Conservation (phyloP, 2,329 filamentous ascomycete genomes). For the Colletotrichum trifolii region DNA sequence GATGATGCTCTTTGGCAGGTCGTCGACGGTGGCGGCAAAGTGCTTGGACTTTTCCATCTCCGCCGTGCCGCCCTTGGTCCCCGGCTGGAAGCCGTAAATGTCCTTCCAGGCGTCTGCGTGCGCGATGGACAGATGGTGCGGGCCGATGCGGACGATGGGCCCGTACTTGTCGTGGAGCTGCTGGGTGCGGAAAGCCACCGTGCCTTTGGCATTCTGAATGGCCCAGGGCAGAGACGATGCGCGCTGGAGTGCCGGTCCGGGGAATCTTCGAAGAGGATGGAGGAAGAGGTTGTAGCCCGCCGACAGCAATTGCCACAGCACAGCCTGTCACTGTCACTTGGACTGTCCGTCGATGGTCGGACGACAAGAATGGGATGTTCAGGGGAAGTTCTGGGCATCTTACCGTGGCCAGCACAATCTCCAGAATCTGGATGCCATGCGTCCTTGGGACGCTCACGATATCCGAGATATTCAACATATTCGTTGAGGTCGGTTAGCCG, state of each 20-base stretch:
- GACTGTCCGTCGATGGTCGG: not conserved
- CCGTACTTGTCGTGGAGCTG: conserved; percentile 42
- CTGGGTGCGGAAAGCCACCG: conserved; percentile 17
- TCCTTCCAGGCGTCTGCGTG: conserved; percentile 50
- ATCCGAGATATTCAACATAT: not conserved
- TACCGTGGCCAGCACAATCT: conserved; percentile 7
- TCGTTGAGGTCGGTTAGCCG: too few relatives aligned
- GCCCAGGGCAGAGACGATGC: conserved; percentile 22
- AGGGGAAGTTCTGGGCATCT: not conserved
- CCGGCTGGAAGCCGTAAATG: conserved; percentile 47
- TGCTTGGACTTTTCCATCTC: conserved; percentile 20
- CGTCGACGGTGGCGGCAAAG: not conserved
- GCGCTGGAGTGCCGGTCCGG: conserved; percentile 41
- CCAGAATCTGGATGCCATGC: conserved; percentile 2
- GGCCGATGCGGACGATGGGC: conserved; percentile 51
- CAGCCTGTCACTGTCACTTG: not conserved
- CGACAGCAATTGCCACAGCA: conserved; percentile 7
- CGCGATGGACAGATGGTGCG: conserved; percentile 52
- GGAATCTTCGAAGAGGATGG: conserved; percentile 47
- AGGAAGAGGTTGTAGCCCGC: conserved; percentile 46
- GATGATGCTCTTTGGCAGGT: conserved; percentile 5
- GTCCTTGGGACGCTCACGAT: not conserved
- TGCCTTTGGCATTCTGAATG: conserved; percentile 15
- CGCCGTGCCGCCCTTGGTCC: not conserved
- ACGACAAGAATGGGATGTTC: not conserved